A percentile compares a stretch with the other conserved stretches of the same genome.
These are phyloP conservation scores for Sphenostylis stenocarpa DNA, from an alignment of 306 rosid genomes.

Conservation along the genomic window DNA sequence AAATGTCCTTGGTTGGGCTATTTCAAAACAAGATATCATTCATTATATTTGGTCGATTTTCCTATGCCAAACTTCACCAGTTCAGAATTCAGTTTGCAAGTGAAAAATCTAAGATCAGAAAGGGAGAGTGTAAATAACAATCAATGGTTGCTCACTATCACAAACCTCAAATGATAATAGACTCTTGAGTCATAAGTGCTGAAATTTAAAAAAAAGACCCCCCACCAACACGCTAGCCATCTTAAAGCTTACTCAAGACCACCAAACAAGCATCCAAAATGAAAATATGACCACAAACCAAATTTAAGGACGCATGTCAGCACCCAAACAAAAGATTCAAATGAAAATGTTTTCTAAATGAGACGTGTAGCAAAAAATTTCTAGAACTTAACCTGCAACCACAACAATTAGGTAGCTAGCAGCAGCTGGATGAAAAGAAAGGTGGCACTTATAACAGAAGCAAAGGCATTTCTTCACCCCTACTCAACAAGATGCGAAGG, in stretches of 20 bases:
- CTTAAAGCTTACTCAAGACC: slow-evolving; percentile 60
- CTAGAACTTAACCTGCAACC: slow-evolving; percentile 26
- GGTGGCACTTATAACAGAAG: slow-evolving; percentile 63
- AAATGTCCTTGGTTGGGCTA: no score
- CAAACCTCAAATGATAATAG: slow-evolving; percentile 8
- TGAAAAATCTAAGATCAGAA: slow-evolving; percentile 13
- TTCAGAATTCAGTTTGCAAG: neutral
- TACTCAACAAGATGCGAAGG: slow-evolving; percentile 53
- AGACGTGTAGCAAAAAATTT: slow-evolving; percentile 6
- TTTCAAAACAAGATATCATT: neutral
- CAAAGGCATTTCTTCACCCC: slow-evolving; percentile 62
- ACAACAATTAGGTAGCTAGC: slow-evolving; percentile 44
- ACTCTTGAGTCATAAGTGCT: slow-evolving; percentile 6
- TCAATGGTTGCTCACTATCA: slow-evolving; percentile 28
- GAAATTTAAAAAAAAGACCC: slow-evolving; percentile 42
- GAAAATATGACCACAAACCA: slow-evolving; percentile 18
- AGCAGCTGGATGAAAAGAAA: slow-evolving; percentile 30
- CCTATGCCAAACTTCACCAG: neutral
- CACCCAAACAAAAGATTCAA: slow-evolving; percentile 39
- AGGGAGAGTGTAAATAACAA: neutral
- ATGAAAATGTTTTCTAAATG: slow-evolving; percentile 1
- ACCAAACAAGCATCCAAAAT: slow-evolving; percentile 43
- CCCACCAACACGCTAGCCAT: slow-evolving; percentile 44
- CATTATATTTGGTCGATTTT: neutral
- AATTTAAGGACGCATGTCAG: slow-evolving; percentile 39